Evolutionary conservation across 176 grass and related monocot species (phyloP).

Genomic region (sorghum (Sorghum bicolor)): Sorghum_bicolor_NCBIv3 NC_012878.2:43529001-43529500

Average conservation of each 20-base stretch:
- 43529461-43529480: background rate
- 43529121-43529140: background rate
- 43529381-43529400: background rate
- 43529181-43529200: background rate
- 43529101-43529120: background rate
- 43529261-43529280: background rate
- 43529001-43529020: background rate
- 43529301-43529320: background rate
- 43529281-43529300: background rate
- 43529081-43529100: background rate
- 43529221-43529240: background rate
- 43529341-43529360: too few relatives aligned
- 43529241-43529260: too few relatives aligned
- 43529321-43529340: too few relatives aligned
- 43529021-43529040: background rate
- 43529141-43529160: background rate
- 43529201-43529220: background rate
- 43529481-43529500: background rate
- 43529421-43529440: background rate
- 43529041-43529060: background rate
- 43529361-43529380: background rate
- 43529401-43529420: background rate
- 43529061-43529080: background rate
- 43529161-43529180: too few relatives aligned
- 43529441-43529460: background rate